Evolutionary conservation across 352 stramenopile species (phyloP), one percentile per base, ranked within the genome.

Genomic region (Phytophthora tubulina): DNA sequence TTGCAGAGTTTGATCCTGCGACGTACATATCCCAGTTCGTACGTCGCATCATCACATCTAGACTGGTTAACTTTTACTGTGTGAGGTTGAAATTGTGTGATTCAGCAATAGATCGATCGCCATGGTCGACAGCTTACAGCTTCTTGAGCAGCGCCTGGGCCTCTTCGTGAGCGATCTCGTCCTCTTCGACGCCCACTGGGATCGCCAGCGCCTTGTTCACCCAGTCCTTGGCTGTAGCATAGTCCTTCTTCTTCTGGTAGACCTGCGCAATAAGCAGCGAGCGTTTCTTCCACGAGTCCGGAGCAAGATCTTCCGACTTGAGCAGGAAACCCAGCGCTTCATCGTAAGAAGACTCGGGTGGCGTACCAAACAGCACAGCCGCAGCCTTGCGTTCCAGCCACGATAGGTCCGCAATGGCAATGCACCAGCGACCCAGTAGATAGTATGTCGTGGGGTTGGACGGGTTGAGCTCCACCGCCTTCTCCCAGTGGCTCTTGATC

Each of bases 311-410:
- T 62, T 97, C 89, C 46, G 83, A 94, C 72, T 96, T 82, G 15
- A 92, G 69, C 41, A 97, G 77, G 60, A 90, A 94, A 44, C 50
- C 60, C 13, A 97, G 73, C 35, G 90, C 89, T 53, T 97, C 88
- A 41, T 95, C 80, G 67, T 95, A 97, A 36, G 89, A 90, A 3
- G 89, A 92, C 62, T 90, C 76, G 9, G 90, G 90, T 14, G 90
- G 90, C 27, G 88, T 79, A 31, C 88, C 88, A 52, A 96, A 97
- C 17, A 97, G 75, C 60, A 93, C 85, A 3, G 85, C 81, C 8
- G 89, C 90, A 1, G 91, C 84, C 67, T 96, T 94, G 67, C 89
- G 88, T 77, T 95, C 85, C 45, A 96, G 73, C 90, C 90, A 97
- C 69, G 84, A 91, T 35, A 97, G 75, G 42, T 95, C 88, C 1